phyloP scores from a whole-genome alignment of 768 basidiomycete species.

The Lepiota brunneoincarnata region DNA sequence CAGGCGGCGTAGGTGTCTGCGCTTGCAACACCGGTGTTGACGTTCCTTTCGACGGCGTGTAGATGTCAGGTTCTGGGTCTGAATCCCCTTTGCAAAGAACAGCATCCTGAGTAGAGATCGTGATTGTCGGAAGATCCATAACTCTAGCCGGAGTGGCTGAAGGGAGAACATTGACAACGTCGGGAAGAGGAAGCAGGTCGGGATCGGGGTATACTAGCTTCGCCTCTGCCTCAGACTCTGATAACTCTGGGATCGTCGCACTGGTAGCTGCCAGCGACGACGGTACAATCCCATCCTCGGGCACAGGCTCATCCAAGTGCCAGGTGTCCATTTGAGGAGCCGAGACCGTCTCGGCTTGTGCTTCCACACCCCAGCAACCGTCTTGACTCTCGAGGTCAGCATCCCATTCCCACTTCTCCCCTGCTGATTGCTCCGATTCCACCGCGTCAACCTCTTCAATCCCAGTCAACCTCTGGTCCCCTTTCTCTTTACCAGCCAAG shows the following conservation, averaged over 20 bases:
- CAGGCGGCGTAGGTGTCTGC: conserved; percentile 44
- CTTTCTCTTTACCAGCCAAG: not conserved
- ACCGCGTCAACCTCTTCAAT: not conserved
- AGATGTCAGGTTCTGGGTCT: not conserved
- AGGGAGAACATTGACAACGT: conserved; percentile 15
- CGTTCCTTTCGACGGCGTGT: not conserved
- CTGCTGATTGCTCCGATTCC: not conserved
- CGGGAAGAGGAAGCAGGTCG: conserved; percentile 39
- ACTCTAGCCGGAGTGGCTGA: conserved; percentile 14
- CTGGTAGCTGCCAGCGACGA: not conserved
- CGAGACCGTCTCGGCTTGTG: not conserved
- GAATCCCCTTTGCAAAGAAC: not conserved
- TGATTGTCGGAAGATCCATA: conserved; percentile 10
- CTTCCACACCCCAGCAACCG: not conserved
- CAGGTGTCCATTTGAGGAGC: not conserved
- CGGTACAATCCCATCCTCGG: not conserved
- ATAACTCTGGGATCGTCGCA: no score
- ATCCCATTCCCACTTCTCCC: conserved; percentile 10
- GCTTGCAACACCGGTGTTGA: conserved; percentile 13
- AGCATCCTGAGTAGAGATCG: conserved; percentile 6
- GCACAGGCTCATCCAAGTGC: not conserved
- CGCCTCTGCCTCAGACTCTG: not conserved
- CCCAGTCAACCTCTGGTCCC: conserved; percentile 1
- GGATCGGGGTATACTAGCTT: conserved; percentile 33
- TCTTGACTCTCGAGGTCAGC: not conserved